A percentile compares a stretch with the other conserved stretches of the same genome.
Evolutionary conservation across 768 basidiomycete species (phyloP).

Genomic region (Nidularia pulvinata): DNA sequence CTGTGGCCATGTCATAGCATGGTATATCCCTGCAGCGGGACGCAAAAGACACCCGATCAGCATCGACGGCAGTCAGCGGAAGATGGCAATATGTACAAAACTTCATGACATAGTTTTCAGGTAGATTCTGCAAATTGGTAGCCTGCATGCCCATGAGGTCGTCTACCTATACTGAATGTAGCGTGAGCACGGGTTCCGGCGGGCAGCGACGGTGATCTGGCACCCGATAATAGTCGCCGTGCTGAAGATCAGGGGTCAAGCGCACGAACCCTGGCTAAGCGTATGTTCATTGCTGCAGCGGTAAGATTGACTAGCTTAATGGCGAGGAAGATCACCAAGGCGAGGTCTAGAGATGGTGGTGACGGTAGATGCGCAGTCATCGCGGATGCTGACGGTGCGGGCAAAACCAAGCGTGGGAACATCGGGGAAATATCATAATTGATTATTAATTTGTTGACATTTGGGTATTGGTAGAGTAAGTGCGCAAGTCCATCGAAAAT

Average conservation of each 20-base stretch:
- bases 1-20: slow-evolving; percentile 90
- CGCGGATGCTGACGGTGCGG: no score
- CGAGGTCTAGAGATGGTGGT: not conserved
- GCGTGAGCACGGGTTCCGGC: slow-evolving; percentile 6
- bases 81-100: slow-evolving; percentile 62
- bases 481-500: no score
- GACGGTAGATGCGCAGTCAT: no score
- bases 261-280: slow-evolving; percentile 38
- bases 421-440: no score
- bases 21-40: slow-evolving; percentile 72
- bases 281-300: slow-evolving; percentile 42
- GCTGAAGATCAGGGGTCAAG: slow-evolving; percentile 3
- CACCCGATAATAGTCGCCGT: slow-evolving; percentile 9
- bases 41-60: not conserved
- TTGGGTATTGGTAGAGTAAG: no score
- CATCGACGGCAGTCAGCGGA: not conserved
- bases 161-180: slow-evolving; percentile 57
- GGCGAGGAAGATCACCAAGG: not conserved
- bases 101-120: slow-evolving; percentile 88
- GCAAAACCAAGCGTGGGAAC: no score
- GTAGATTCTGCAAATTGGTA: slow-evolving; percentile 90
- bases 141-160: slow-evolving; percentile 94
- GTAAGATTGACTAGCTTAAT: not conserved
- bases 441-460: no score
- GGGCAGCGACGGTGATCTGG: slow-evolving; percentile 9